These are phyloP conservation scores for Ophiostoma sp. DNA, from an alignment of 2,329 filamentous ascomycete genomes.

Conservation along the genomic window DNA sequence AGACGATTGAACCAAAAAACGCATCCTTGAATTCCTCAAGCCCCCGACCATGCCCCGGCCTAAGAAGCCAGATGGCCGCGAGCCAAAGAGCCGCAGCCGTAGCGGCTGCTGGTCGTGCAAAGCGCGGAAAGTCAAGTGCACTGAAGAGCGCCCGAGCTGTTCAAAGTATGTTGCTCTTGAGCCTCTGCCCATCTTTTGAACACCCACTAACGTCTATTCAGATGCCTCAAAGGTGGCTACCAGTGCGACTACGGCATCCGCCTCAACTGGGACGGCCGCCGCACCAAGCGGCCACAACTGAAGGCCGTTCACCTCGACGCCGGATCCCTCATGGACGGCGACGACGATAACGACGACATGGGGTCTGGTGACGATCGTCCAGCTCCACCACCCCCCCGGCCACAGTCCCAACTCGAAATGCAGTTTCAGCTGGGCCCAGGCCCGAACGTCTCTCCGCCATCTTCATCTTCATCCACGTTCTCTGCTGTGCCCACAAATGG, in stretches of 20 bases:
- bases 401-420: constrained; percentile 22
- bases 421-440: constrained; percentile 20
- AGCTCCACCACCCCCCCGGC: constrained; percentile 8
- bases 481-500: not conserved
- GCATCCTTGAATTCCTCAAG: not conserved
- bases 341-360: constrained; percentile 23
- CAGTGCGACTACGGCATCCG: constrained; percentile 78
- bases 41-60: constrained; percentile 59
- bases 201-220: constrained; percentile 29
- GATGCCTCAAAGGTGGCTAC: constrained; percentile 69
- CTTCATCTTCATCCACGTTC: constrained; percentile 15
- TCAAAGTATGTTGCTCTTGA: constrained; percentile 52
- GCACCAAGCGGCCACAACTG: constrained; percentile 56
- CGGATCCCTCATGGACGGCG: constrained; percentile 10
- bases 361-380: constrained; percentile 1
- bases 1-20: not conserved
- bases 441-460: constrained; percentile 14
- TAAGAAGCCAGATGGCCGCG: constrained; percentile 62
- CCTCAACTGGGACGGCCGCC: constrained; percentile 76
- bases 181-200: not conserved
- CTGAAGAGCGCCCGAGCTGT: constrained; percentile 73
- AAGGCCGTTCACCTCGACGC: constrained; percentile 33
- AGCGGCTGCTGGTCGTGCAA: constrained; percentile 79
- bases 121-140: constrained; percentile 71
- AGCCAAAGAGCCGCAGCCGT: constrained; percentile 66